Base-by-base conservation (phyloP, 2,329 filamentous ascomycete species). In the Leptographium lundbergii region DNA sequence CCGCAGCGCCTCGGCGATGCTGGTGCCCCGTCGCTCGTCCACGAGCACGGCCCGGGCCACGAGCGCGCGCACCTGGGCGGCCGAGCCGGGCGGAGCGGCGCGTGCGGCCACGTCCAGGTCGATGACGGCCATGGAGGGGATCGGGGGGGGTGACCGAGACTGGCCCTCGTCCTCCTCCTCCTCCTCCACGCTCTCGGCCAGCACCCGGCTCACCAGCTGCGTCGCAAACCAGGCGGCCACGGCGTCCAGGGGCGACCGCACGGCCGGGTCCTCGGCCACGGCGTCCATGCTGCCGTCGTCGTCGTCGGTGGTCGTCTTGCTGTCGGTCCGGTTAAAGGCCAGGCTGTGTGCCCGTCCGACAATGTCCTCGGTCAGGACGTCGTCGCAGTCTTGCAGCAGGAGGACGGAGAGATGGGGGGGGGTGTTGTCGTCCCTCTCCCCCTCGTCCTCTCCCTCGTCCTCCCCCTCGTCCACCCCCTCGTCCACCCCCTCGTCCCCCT, bases 141-240 rank as follows among this genome's bases (percentile, higher is more conserved):
- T 34, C 32, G 7, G 7, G 9, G 32, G 6, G 32, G 32, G 32
- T 29, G 27, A 29, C 5, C 5, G 27, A 2, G 36, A n/a, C n/a
- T n/a, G n/a, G n/a, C 34, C 42, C 25, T 60, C 80, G 79, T 24
- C 50, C 14, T 47, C 54, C 14, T 52, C 53, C 19, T 50, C 60
- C 17, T 74, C 72, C 50, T 81, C 78, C 39, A 95, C 76, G 42
- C 81, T 85, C 19, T 77, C 76, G 14, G 84, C 75, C 32, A 96
- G 78, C 3, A 83, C 84, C 60, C 81, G 79, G 66, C 91, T 88
- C 45, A 96, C 74, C 14, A 82, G 77, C 59, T 86, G 78, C 63
- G 84, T 89, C 0, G 91, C 95, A 76, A 86, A 94, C 91, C 91
- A 96, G 2, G 91, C 89, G 7, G 91, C 89, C 57, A 96, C 82